These are phyloP conservation scores for Multifurca ochricompacta DNA, from an alignment of 768 basidiomycete genomes.

Conservation along the genomic window DNA sequence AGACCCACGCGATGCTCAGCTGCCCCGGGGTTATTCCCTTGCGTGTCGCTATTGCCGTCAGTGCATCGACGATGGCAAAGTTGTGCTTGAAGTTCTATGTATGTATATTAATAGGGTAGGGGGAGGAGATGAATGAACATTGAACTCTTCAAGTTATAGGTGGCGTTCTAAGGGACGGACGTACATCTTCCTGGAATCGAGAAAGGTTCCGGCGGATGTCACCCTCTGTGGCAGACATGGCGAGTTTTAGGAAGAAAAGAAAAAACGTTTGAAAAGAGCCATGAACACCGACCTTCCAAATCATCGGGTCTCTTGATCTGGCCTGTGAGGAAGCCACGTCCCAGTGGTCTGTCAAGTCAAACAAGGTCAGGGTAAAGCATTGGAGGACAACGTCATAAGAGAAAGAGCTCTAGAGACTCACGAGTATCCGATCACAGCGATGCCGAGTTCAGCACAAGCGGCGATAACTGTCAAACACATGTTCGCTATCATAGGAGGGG, in stretches of 20 bases:
- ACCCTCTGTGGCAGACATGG: conserved; percentile 27
- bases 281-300: conserved; percentile 23
- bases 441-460: conserved; percentile 45
- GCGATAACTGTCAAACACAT: conserved; percentile 35
- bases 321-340: conserved; percentile 47
- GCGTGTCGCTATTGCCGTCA: conserved; percentile 34
- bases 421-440: conserved; percentile 57
- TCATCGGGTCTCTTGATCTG: conserved; percentile 34
- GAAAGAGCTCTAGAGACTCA: conserved; percentile 21
- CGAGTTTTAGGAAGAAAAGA: no score
- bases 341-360: conserved; percentile 37
- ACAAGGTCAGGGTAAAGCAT: neutral
- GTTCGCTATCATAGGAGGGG: neutral
- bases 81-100: conserved; percentile 35
- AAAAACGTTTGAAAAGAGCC: no score
- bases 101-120: no score
- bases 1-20: conserved; percentile 35
- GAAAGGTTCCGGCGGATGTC: conserved; percentile 30
- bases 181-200: conserved; percentile 33
- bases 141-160: no score
- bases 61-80: conserved; percentile 33
- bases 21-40: conserved; percentile 36
- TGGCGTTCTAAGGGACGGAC: conserved; percentile 19
- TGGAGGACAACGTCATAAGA: no score
- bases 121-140: no score